A percentile compares a stretch with the other conserved stretches of the same genome.
These are phyloP conservation scores for Plasmodium adleri DNA, from an alignment of 169 alveolate species.

Conservation along the genomic window DNA sequence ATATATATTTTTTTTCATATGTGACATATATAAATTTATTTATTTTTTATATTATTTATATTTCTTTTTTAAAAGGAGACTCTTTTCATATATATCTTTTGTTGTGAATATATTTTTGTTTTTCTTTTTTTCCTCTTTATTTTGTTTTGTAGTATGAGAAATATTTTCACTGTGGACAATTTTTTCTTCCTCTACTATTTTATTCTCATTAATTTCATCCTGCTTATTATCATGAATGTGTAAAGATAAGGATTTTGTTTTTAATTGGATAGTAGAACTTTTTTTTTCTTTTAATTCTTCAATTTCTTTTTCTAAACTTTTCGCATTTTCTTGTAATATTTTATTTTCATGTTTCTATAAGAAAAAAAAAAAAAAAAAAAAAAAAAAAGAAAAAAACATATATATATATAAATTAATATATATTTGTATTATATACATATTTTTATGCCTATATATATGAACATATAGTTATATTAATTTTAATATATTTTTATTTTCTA, in stretches of 20 bases:
- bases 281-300: constrained; percentile 10
- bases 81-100: constrained; percentile 35
- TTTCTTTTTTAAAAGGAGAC: constrained; percentile 21
- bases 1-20: too few relatives aligned
- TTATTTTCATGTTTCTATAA: constrained; percentile 45
- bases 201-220: not conserved
- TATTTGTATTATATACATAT: not conserved
- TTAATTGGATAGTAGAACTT: not conserved
- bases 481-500: not conserved
- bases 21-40: too few relatives aligned
- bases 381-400: not conserved
- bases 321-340: constrained; percentile 35
- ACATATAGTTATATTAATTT: not conserved
- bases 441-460: not conserved
- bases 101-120: constrained; percentile 6
- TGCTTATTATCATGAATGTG: not conserved
- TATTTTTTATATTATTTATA: constrained; percentile 17
- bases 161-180: not conserved
- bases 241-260: not conserved
- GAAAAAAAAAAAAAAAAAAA: not conserved
- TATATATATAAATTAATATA: not conserved
- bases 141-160: not conserved
- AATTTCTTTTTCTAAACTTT: constrained; percentile 37
- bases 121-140: not conserved
- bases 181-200: not conserved